Evolutionary conservation across 345 rosid genomes (phyloP).

Genomic region (Populus simonii): DNA sequence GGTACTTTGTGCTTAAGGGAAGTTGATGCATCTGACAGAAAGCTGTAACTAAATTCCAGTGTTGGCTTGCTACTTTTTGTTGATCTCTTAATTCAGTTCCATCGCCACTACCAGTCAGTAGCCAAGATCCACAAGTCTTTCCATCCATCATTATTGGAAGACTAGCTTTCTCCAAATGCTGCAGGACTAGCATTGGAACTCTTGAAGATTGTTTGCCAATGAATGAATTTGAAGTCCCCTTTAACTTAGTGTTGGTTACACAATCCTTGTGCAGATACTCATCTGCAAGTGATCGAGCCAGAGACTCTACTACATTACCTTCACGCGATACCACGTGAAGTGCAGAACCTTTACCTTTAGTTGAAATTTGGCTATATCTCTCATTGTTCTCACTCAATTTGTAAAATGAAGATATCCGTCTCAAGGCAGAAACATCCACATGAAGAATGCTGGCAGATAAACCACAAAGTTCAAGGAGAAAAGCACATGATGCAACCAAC

Average conservation of each 20-base stretch:
- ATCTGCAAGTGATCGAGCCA: conserved; percentile 86
- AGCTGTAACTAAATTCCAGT: conserved; percentile 82
- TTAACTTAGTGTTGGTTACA: conserved; percentile 41
- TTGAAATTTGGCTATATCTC: conserved; percentile 44
- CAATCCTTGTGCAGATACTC: conserved; percentile 56
- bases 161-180: conserved; percentile 93
- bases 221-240: conserved; percentile 34
- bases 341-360: conserved; percentile 43
- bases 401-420: conserved; percentile 77
- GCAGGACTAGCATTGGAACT: conserved; percentile 69
- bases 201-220: conserved; percentile 45
- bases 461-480: conserved; percentile 90
- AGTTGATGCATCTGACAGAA: conserved; percentile 93
- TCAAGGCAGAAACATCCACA: conserved; percentile 74
- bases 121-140: conserved; percentile 92
- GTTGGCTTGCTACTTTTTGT: conserved; percentile 83
- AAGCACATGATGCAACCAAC: conserved; percentile 84
- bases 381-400: conserved; percentile 47
- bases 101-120: conserved; percentile 77
- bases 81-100: conserved; percentile 80
- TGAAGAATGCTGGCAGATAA: conserved; percentile 79
- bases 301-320: conserved; percentile 65
- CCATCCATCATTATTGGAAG: conserved; percentile 61
- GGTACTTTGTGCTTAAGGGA: conserved; percentile 88
- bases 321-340: conserved; percentile 52